A percentile compares a stretch with the other conserved stretches of the same genome.
phyloP scores from a whole-genome alignment of 495 filamentous ascomycete genomes.

The Letharia lupina region DNA sequence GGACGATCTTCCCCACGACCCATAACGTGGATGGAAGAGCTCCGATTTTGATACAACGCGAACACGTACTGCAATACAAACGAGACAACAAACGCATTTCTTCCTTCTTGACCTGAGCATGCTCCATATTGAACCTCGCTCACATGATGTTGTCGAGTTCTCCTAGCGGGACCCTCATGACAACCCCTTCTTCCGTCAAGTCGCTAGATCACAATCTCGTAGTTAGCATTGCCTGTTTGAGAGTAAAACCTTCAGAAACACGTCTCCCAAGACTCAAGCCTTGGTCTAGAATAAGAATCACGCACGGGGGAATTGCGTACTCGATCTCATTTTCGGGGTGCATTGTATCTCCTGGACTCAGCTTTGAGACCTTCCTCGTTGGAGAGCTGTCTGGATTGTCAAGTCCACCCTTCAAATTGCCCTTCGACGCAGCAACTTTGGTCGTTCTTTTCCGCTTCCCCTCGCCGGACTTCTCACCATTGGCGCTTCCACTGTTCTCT shows the following conservation, averaged over 20 bases:
- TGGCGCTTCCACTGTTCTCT: slow-evolving; percentile 27
- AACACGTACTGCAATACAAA: background rate
- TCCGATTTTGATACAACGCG: background rate
- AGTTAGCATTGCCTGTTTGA: background rate
- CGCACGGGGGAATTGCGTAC: background rate
- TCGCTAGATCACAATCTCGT: background rate
- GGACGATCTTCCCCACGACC: background rate
- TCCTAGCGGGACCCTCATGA: slow-evolving; percentile 7
- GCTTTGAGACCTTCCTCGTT: slow-evolving; percentile 20
- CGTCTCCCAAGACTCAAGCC: background rate
- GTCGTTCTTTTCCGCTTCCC: slow-evolving; percentile 21
- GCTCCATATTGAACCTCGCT: background rate
- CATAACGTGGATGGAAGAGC: background rate
- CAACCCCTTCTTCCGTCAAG: slow-evolving; percentile 17
- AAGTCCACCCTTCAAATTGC: background rate
- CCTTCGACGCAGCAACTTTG: background rate
- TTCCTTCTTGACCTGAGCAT: background rate
- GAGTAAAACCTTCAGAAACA: background rate
- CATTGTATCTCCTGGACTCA: slow-evolving; percentile 1
- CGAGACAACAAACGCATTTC: background rate
- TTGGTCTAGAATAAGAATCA: background rate
- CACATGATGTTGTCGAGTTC: slow-evolving; percentile 14
- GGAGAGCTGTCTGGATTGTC: slow-evolving; percentile 17
- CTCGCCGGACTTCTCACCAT: slow-evolving; percentile 21
- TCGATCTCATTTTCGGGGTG: background rate